Evolutionary conservation across 495 filamentous ascomycete species (phyloP), one percentile per base, ranked within the genome.

Genomic region (Tuber umbilicatum): DNA sequence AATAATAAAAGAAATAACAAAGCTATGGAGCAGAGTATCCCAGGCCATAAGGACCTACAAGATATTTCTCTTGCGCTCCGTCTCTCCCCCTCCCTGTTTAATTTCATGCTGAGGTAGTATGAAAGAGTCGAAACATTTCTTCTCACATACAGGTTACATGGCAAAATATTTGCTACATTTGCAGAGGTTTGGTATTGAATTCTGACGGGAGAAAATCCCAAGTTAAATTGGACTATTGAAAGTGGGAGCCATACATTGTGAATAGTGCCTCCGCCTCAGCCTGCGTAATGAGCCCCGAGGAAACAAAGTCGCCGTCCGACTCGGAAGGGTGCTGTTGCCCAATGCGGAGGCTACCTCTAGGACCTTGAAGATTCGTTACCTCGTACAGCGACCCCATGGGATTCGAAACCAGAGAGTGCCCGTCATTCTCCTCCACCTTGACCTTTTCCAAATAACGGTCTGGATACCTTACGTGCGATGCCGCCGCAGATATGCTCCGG

Each of bases 321-420:
- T 87, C 82, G 10, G 85, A 86, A 73, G 83, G 82, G 73, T 85
- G 85, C 10, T 84, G 86, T 69, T 84, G 70, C 21, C 76, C 80
- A 14, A 42, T 43, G 47, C 76, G 83, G 39, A 81, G 82, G 70
- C 85, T 85, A 70, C 84, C 85, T n/a, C 87, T 81, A 71, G 89
- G 74, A 64, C 88, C 86, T 41, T 87, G 84, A 71, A 89, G 81
- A 67, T 87, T 89, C 10, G 88, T 89, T 41, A 89, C 88, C 75
- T 89, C 88, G 78, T 88, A 89, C 37, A 89, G 79, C 81, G 86
- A 88, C 72, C 86, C 85, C 87, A 89, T 89, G 0, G 88, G 88
- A 7, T 86, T 87, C 1, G 87, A 83, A 40, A 89, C 86, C 45
- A 89, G 72, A 14, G 85, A 83, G 71, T 84, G 84, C 67, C 86